Conservation (phyloP, 179 eudicot species). For the Actinidia polygama region DNA sequence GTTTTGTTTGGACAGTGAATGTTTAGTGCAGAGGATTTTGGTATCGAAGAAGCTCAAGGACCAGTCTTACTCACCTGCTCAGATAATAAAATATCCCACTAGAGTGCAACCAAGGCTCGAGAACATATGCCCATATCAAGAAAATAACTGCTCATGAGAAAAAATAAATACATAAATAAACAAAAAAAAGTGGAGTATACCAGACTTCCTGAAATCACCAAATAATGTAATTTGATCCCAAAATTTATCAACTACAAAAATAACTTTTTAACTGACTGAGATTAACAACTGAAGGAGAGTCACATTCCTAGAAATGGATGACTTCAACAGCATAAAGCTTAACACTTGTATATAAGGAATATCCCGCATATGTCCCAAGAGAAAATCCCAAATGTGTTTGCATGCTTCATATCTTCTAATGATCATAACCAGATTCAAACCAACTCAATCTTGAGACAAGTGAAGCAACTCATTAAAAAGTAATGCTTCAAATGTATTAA, state of each 20-base stretch:
- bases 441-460: slow-evolving; percentile 1
- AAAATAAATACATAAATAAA: too few relatives aligned
- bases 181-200: background rate
- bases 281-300: background rate
- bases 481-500: background rate
- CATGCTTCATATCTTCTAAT: background rate
- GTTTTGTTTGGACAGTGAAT: background rate
- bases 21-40: background rate
- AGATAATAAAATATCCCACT: slow-evolving; percentile 88
- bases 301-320: background rate
- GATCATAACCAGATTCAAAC: slow-evolving; percentile 5
- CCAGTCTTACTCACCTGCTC: slow-evolving; percentile 60
- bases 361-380: background rate
- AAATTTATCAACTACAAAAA: background rate
- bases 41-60: background rate
- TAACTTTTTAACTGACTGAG: background rate
- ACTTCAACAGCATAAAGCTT: background rate
- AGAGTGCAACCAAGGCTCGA: slow-evolving; percentile 78
- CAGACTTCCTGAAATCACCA: background rate
- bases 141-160: slow-evolving; percentile 58
- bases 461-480: background rate
- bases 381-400: background rate
- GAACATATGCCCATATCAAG: slow-evolving; percentile 91
- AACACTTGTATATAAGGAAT: background rate
- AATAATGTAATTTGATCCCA: background rate